Evolutionary conservation across 768 basidiomycete species (phyloP), one percentile per base, ranked within the genome.

Genomic region (Exidia glandulosa): DNA sequence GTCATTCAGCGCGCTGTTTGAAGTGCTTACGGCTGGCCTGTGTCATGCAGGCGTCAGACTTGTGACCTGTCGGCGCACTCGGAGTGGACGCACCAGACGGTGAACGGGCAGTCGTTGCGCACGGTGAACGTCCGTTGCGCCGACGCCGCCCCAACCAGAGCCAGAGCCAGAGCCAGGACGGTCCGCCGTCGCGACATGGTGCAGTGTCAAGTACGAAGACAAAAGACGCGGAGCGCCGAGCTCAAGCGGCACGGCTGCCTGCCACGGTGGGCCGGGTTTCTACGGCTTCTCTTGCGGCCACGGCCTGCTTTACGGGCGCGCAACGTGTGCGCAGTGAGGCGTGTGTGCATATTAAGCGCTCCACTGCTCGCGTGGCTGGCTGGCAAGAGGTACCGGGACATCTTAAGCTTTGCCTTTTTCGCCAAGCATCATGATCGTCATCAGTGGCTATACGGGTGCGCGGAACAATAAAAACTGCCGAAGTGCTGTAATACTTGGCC

Each of bases 21-120:
- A 6, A 6, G 10, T 19, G 16, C 41, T 6, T 19, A 45, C 41
- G 5, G 50, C 50, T 9, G 50, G 50, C 50, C 50, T 27, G 50
- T 4, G 19, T 7, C 27, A 54, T 54, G 25, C 14, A 4, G 29
- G n/a, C n/a, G n/a, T n/a, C 27, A 54, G 50, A 27, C 41, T 45
- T 6, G 16, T 1, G 16, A 19, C 6, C 16, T 45, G 19, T 45
- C 41, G 23, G 41, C 12, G 1, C 16, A 1, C 10, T 10, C 5
- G 41, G 6, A 45, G 41, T 10, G 16, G 9, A 45, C 41, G 7
- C 41, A 45, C 41, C 50, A 54, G 3, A 54, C 30, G 7, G 50
- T 54, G 70, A 84, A 87, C 0, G 83, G 78, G 65, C 86, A 87
- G 2, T 71, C 75, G 71, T 87, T 87, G 65, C 75, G 74, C 30